Conservation (phyloP, 73 alveolate species). For the Symbiodinium pilosum region DNA sequence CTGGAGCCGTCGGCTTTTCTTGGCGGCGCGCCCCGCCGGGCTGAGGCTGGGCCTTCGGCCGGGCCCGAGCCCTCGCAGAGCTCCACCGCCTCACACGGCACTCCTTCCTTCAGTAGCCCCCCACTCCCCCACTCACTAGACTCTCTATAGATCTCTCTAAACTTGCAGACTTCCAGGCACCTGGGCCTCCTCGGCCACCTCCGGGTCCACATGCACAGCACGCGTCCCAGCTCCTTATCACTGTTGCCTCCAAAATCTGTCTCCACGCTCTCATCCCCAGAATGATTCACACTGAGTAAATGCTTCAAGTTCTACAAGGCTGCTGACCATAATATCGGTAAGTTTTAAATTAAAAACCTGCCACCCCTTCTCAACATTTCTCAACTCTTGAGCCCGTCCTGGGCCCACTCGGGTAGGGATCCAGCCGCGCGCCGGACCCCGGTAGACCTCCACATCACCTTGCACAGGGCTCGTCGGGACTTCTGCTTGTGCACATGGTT, state of each 20-base stretch:
- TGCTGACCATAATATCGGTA: too few relatives aligned
- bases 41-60: too few relatives aligned
- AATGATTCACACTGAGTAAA: too few relatives aligned
- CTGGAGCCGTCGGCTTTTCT: neutral
- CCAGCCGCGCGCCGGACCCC: constrained; percentile 4
- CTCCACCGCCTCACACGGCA: neutral
- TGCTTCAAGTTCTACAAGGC: too few relatives aligned
- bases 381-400: too few relatives aligned
- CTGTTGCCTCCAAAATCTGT: neutral
- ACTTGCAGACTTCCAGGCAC: too few relatives aligned
- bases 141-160: too few relatives aligned
- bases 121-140: too few relatives aligned
- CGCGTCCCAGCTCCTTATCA: neutral
- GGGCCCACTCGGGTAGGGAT: neutral
- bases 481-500: too few relatives aligned
- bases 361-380: too few relatives aligned
- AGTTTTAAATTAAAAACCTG: too few relatives aligned
- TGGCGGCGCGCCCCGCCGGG: neutral
- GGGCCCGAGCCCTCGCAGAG: neutral
- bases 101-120: neutral
- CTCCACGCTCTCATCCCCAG: neutral
- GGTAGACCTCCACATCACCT: neutral
- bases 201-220: too few relatives aligned
- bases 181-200: neutral
- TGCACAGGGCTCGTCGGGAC: neutral